Conservation (phyloP, 2,329 filamentous ascomycete genomes). For the Trichocomaceae sp. region DNA sequence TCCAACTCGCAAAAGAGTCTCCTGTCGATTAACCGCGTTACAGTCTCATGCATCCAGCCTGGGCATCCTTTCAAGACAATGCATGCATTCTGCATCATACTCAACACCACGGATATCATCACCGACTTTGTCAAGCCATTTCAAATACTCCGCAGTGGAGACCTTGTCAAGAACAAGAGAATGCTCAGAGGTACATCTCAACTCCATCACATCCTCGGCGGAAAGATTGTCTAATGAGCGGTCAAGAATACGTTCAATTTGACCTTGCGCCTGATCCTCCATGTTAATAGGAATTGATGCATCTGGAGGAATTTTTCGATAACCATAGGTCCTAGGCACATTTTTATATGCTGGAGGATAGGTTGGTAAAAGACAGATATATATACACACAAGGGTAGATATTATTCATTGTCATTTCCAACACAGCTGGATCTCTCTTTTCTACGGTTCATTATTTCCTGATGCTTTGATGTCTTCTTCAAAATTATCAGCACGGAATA, state of each 20-base stretch:
- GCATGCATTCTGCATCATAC: neutral
- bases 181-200: neutral
- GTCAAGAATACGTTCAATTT: neutral
- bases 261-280: neutral
- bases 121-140: conserved; percentile 3
- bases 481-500: no score
- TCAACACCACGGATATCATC: conserved; percentile 1
- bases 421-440: no score
- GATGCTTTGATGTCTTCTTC: no score
- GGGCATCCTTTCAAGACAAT: no score
- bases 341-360: neutral
- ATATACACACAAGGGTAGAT: no score
- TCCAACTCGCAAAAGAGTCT: no score
- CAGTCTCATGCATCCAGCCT: conserved; percentile 4
- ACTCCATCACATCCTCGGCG: neutral
- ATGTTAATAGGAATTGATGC: neutral
- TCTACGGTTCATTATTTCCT: no score
- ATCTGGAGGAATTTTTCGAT: neutral
- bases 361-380: no score
- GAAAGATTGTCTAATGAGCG: conserved; percentile 3
- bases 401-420: no score
- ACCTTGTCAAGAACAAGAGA: conserved; percentile 4
- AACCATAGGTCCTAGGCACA: neutral
- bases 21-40: no score
- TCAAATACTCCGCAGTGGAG: neutral